Evolutionary conservation across 257 asterid species (phyloP).

Genomic region (Lavandula angustifolia): DNA sequence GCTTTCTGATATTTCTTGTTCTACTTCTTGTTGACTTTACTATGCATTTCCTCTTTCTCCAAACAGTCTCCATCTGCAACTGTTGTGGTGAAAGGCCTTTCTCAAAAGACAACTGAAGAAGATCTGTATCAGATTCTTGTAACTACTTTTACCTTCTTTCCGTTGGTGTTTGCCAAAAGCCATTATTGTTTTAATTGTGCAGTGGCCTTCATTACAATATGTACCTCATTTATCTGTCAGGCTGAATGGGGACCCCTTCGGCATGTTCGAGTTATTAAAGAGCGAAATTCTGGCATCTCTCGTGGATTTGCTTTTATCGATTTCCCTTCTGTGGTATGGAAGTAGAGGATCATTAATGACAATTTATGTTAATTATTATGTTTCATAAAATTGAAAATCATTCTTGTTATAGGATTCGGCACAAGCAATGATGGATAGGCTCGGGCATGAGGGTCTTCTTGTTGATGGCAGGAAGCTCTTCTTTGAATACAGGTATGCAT

Average conservation of each 20-base stretch:
- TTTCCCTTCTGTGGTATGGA: slow-evolving; percentile 88
- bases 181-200: slow-evolving; percentile 7
- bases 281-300: slow-evolving; percentile 84
- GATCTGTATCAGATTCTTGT: slow-evolving; percentile 94
- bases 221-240: slow-evolving; percentile 41
- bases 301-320: slow-evolving; percentile 99
- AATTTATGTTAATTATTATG: slow-evolving; percentile 17
- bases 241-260: slow-evolving; percentile 99
- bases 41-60: slow-evolving; percentile 30
- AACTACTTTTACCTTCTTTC: slow-evolving; percentile 30
- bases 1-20: slow-evolving; percentile 25
- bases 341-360: slow-evolving; percentile 21
- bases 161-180: slow-evolving; percentile 25
- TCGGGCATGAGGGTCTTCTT: slow-evolving; percentile 85
- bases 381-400: slow-evolving; percentile 10
- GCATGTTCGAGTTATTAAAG: slow-evolving; percentile 96
- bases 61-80: slow-evolving; percentile 93
- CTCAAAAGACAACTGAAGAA: slow-evolving; percentile 94
- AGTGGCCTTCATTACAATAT: slow-evolving; percentile 8
- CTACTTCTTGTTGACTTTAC: slow-evolving; percentile 19
- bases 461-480: slow-evolving; percentile 89
- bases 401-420: slow-evolving; percentile 71
- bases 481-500: slow-evolving; percentile 83
- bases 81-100: slow-evolving; percentile 94
- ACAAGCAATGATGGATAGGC: slow-evolving; percentile 88